Percentiles rank a stretch among this genome's conserved stretches.
Conservation (phyloP, 208 protist genomes). For the Eutreptiella sp. region DNA sequence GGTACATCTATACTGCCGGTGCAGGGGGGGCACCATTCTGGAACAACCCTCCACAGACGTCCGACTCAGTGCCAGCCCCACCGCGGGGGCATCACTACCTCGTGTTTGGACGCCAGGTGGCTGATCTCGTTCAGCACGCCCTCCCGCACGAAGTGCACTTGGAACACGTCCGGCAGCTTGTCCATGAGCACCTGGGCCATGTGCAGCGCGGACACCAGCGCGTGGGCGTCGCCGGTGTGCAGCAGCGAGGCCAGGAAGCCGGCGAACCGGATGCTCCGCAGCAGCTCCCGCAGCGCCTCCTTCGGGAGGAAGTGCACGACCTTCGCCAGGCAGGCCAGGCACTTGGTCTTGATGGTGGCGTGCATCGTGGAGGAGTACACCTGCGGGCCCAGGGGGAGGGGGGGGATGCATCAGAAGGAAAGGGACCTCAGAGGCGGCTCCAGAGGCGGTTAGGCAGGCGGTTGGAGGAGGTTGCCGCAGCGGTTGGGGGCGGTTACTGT, state of each 20-base stretch:
- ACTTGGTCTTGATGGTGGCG: conserved; percentile 37
- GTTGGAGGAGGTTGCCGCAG: no score
- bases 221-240: conserved; percentile 27
- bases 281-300: conserved; percentile 46
- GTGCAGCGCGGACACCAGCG: conserved; percentile 45
- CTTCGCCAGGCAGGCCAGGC: conserved; percentile 53
- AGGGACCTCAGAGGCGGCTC: no score
- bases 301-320: conserved; percentile 47
- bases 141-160: conserved; percentile 63
- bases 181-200: conserved; percentile 53
- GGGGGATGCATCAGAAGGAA: no score
- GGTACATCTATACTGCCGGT: no score
- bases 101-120: background rate
- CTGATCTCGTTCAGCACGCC: conserved; percentile 45
- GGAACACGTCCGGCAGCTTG: conserved; percentile 56
- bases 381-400: no score
- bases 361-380: conserved; percentile 58
- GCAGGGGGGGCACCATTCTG: no score
- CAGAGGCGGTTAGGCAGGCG: no score
- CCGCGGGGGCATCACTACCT: no score
- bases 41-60: no score
- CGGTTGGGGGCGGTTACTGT: no score
- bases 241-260: conserved; percentile 16
- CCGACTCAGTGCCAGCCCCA: no score
- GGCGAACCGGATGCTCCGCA: conserved; percentile 25